These are phyloP conservation scores for Salvia miltiorrhiza DNA, from an alignment of 257 asterid species.

Conservation along the genomic window DNA sequence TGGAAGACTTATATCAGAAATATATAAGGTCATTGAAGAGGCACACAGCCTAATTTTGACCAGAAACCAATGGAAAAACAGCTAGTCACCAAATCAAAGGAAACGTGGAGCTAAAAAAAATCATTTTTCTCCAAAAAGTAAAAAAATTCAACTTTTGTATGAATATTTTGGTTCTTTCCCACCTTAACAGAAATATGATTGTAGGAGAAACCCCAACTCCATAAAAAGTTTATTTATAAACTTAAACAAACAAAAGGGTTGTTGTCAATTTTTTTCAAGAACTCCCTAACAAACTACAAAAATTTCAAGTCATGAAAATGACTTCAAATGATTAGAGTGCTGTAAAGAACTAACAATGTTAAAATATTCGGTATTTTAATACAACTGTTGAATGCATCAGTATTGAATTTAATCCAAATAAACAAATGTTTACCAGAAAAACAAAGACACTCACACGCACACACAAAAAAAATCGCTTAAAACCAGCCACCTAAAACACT, in stretches of 20 bases:
- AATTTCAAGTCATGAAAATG: slow-evolving; percentile 29
- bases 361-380: slow-evolving; percentile 5
- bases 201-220: slow-evolving; percentile 15
- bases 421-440: slow-evolving; percentile 20
- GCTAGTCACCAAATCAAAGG: slow-evolving; percentile 26
- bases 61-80: slow-evolving; percentile 19
- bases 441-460: not conserved
- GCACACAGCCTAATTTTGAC: slow-evolving; percentile 38
- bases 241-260: slow-evolving; percentile 8
- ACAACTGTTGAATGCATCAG: slow-evolving; percentile 14
- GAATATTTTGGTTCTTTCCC: slow-evolving; percentile 30
- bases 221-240: not conserved
- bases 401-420: slow-evolving; percentile 11
- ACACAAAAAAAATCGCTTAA: not conserved
- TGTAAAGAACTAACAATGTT: slow-evolving; percentile 16
- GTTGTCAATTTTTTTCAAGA: slow-evolving; percentile 25
- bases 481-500: slow-evolving; percentile 24
- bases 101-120: not conserved
- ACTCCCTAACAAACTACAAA: slow-evolving; percentile 20
- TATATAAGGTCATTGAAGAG: slow-evolving; percentile 29
- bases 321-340: slow-evolving; percentile 39
- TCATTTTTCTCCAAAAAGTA: not conserved
- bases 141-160: slow-evolving; percentile 3
- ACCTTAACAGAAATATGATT: slow-evolving; percentile 22
- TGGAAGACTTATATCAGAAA: slow-evolving; percentile 14